A percentile compares a stretch with the other conserved stretches of the same genome.
These are phyloP conservation scores for Echites panduratus DNA, from an alignment of 257 asterid genomes.

Conservation along the genomic window DNA sequence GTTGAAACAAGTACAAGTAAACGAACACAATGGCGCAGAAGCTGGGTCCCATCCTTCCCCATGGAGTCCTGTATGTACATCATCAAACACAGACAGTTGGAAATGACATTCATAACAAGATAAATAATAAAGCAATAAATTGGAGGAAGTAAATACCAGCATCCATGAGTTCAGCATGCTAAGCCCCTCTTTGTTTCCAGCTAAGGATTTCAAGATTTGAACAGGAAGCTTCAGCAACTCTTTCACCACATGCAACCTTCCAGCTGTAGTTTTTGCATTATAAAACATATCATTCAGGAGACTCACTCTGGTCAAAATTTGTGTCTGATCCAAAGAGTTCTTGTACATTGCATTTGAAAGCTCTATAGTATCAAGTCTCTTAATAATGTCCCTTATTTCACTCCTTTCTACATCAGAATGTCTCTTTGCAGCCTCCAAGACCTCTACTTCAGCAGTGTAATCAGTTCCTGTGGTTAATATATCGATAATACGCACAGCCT, in stretches of 20 bases:
- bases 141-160: slow-evolving; percentile 44
- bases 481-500: slow-evolving; percentile 87
- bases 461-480: slow-evolving; percentile 73
- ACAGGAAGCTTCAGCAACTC: slow-evolving; percentile 88
- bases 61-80: slow-evolving; percentile 64
- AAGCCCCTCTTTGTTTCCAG: slow-evolving; percentile 88
- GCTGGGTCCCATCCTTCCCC: slow-evolving; percentile 99
- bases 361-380: slow-evolving; percentile 68
- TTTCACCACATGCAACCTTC: slow-evolving; percentile 83
- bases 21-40: slow-evolving; percentile 96
- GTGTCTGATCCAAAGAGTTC: slow-evolving; percentile 60
- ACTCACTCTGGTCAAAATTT: slow-evolving; percentile 47
- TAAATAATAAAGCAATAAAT: slow-evolving; percentile 15
- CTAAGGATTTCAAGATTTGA: slow-evolving; percentile 76
- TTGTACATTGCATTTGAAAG: slow-evolving; percentile 48
- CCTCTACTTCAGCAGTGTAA: slow-evolving; percentile 77
- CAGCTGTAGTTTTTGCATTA: slow-evolving; percentile 73
- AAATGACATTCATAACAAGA: slow-evolving; percentile 12
- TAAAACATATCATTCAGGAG: slow-evolving; percentile 77
- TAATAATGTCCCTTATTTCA: slow-evolving; percentile 78
- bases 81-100: slow-evolving; percentile 19
- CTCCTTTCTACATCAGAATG: slow-evolving; percentile 65
- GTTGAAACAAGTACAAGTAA: slow-evolving; percentile 82
- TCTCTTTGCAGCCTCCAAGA: slow-evolving; percentile 79
- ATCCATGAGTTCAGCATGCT: slow-evolving; percentile 90